Percentiles rank a stretch among this genome's conserved stretches.
Evolutionary conservation across 2,329 filamentous ascomycete genomes (phyloP).

Genomic region (Alternaria postmessia): DNA sequence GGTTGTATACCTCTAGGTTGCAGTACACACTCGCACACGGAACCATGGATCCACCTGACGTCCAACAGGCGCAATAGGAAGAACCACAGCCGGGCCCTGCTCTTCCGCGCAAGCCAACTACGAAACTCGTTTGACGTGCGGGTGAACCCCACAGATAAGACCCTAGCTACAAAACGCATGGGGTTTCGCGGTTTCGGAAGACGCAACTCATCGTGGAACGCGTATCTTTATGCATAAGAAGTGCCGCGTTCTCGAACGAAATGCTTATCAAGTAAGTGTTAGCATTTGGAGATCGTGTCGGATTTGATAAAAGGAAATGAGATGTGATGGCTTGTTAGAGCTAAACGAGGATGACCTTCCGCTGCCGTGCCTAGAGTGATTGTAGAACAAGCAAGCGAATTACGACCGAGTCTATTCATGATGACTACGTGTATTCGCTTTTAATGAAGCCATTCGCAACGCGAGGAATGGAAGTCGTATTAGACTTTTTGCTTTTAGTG

Average conservation of each 20-base stretch:
- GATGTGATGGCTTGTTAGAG: neutral
- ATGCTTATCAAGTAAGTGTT: neutral
- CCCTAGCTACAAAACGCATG: conserved; percentile 2
- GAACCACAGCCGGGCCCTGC: neutral
- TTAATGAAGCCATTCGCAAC: neutral
- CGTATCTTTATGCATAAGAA: neutral
- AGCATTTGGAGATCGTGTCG: neutral
- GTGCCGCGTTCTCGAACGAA: neutral
- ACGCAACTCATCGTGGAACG: conserved; percentile 1
- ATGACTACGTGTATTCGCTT: neutral
- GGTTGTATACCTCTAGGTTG: neutral
- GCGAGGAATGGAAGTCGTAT: neutral
- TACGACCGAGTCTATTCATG: neutral
- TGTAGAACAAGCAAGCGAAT: neutral
- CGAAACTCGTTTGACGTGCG: conserved; percentile 1
- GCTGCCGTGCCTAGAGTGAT: neutral
- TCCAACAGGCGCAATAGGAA: neutral
- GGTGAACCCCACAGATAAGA: neutral
- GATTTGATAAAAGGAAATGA: neutral
- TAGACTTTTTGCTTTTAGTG: neutral
- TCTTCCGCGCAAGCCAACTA: neutral
- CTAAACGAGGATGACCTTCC: neutral
- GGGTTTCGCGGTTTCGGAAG: conserved; percentile 7
- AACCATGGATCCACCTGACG: neutral
- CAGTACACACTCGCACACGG: neutral